These are phyloP conservation scores for Skeletonema tropicum DNA, from an alignment of 108 stramenopile species.

Conservation along the genomic window DNA sequence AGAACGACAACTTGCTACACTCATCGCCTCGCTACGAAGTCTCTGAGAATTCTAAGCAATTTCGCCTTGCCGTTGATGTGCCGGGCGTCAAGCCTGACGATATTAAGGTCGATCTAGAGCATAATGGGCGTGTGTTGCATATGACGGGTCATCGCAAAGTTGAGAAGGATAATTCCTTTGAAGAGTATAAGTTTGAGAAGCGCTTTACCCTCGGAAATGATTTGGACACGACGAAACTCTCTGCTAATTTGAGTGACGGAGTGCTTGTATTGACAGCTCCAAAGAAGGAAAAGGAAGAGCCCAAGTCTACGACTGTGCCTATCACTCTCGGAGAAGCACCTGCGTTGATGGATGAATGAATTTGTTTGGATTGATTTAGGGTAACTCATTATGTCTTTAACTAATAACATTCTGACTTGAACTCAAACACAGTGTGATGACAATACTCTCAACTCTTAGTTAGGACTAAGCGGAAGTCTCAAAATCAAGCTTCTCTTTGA, in stretches of 20 bases:
- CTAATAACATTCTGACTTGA: background rate
- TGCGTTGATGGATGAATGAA: constrained; percentile 34
- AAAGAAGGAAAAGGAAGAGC: constrained; percentile 36
- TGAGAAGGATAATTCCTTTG: constrained; percentile 20
- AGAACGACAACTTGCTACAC: constrained; percentile 31
- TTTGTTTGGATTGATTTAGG: background rate
- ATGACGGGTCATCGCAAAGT: constrained; percentile 44
- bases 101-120: constrained; percentile 63
- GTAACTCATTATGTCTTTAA: background rate
- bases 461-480: constrained; percentile 16
- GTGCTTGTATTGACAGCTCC: constrained; percentile 53
- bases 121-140: constrained; percentile 49
- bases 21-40: constrained; percentile 70
- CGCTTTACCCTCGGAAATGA: constrained; percentile 51
- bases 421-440: no score
- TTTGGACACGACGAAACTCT: constrained; percentile 49
- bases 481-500: constrained; percentile 21
- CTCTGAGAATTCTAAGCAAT: constrained; percentile 65
- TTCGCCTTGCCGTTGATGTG: constrained; percentile 72
- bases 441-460: background rate
- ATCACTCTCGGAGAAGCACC: constrained; percentile 36
- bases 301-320: constrained; percentile 16
- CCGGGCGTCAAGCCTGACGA: constrained; percentile 69
- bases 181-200: constrained; percentile 53
- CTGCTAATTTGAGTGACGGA: constrained; percentile 47